Percentiles rank a stretch among this genome's conserved stretches.
Conservation (phyloP, 768 basidiomycete genomes). For the Suillus hirtellus region DNA sequence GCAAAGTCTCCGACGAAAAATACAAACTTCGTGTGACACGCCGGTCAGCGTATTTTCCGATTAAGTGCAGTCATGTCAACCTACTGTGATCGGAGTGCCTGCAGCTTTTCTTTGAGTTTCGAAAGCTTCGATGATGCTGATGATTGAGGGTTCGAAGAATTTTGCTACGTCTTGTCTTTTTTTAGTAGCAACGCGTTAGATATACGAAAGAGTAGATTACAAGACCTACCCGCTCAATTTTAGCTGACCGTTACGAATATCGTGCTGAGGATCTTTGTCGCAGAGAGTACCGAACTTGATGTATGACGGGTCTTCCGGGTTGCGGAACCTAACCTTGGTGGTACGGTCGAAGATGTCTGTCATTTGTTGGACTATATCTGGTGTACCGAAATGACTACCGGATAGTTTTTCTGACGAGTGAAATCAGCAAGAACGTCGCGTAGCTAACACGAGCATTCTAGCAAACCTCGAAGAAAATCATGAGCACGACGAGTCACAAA, state of each 20-base stretch:
- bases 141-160: constrained; percentile 46
- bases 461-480: constrained; percentile 29
- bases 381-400: constrained; percentile 30
- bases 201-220: not conserved
- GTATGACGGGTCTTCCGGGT: constrained; percentile 38
- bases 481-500: constrained; percentile 38
- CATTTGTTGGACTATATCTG: constrained; percentile 38
- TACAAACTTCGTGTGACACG: constrained; percentile 29
- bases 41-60: not conserved
- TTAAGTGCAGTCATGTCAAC: constrained; percentile 5
- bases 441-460: constrained; percentile 17
- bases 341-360: constrained; percentile 39
- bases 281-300: constrained; percentile 42
- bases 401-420: constrained; percentile 28
- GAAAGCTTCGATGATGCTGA: constrained; percentile 38
- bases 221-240: constrained; percentile 36
- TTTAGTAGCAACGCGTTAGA: not conserved
- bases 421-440: not conserved
- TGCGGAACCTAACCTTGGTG: constrained; percentile 46
- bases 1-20: constrained; percentile 58
- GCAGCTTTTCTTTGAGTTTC: constrained; percentile 33
- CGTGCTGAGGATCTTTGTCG: constrained; percentile 38
- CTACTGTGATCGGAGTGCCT: constrained; percentile 33
- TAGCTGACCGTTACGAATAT: constrained; percentile 41
- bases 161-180: constrained; percentile 40